Percentiles rank a stretch among this genome's conserved stretches.
Evolutionary conservation across 345 rosid species (phyloP).

Genomic region (Nasturtium officinale): DNA sequence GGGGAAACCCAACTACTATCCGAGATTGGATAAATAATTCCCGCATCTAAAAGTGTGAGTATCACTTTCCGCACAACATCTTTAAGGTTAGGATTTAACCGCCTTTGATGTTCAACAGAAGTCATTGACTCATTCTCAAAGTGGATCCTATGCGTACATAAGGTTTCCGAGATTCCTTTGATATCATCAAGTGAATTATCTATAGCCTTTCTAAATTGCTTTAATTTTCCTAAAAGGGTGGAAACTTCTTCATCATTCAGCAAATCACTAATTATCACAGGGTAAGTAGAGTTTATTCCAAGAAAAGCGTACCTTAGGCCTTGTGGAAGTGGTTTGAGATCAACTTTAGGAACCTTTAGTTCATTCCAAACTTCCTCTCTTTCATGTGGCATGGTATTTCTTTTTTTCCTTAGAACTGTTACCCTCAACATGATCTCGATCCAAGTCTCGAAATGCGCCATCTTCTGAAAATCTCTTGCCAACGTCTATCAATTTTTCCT

Average conservation of each 20-base stretch:
- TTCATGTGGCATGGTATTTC: no score
- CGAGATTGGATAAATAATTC: not conserved
- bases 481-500: no score
- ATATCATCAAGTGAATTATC: not conserved
- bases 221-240: not conserved
- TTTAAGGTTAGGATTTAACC: not conserved
- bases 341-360: not conserved
- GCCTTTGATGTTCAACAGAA: not conserved
- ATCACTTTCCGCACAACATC: not conserved
- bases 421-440: no score
- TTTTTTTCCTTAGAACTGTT: no score
- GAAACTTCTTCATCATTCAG: not conserved
- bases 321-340: not conserved
- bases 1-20: not conserved
- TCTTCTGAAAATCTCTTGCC: no score
- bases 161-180: not conserved
- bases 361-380: no score
- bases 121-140: not conserved
- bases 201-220: not conserved
- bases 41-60: not conserved
- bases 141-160: not conserved
- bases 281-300: not conserved
- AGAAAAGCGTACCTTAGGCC: not conserved
- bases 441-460: no score
- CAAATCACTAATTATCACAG: not conserved